Conservation (phyloP, 179 eudicot genomes). For the Corrigiola litoralis region DNA sequence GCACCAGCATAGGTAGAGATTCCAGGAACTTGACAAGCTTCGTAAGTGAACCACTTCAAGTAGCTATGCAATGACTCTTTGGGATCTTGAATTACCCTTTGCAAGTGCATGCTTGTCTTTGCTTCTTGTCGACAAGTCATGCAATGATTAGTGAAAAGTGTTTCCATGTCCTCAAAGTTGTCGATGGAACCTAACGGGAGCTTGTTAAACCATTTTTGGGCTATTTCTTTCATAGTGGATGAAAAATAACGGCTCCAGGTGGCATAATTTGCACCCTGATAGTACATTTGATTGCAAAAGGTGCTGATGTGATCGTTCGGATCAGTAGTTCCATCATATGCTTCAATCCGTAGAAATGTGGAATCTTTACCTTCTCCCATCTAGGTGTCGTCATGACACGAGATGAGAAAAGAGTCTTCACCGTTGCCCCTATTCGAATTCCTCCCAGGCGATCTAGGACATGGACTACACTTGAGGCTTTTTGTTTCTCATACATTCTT, state of each 20-base stretch:
- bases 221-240: background rate
- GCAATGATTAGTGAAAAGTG: background rate
- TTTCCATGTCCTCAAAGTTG: background rate
- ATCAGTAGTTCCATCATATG: background rate
- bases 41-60: background rate
- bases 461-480: too few relatives aligned
- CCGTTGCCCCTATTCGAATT: too few relatives aligned
- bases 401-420: background rate
- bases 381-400: background rate
- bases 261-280: background rate
- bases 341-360: background rate
- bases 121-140: background rate
- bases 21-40: background rate
- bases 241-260: background rate
- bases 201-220: background rate
- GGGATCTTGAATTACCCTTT: background rate
- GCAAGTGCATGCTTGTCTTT: background rate
- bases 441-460: too few relatives aligned
- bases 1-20: background rate
- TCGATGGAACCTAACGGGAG: background rate
- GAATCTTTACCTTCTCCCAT: background rate
- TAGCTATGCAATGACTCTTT: background rate
- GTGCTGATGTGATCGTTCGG: background rate
- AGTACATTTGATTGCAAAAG: background rate
- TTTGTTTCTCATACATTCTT: too few relatives aligned